Base-by-base conservation (phyloP, 192 early-diverging fungal species). In the Podila epigama region DNA sequence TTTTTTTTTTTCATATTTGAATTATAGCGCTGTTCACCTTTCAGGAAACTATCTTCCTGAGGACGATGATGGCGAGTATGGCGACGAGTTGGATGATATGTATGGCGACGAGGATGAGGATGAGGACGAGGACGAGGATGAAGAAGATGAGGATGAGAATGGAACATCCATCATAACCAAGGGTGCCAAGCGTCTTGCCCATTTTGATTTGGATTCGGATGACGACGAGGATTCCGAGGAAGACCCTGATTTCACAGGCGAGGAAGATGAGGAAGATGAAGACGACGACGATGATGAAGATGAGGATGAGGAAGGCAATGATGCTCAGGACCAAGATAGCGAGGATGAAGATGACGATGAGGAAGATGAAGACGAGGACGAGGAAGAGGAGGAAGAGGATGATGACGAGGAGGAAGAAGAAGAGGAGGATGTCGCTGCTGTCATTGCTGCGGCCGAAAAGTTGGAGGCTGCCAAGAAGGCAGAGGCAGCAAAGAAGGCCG, bases 31-130 rank as follows among this genome's bases (percentile, higher is more conserved):
- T 36, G 73, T 93, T 13, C 83, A 93, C 60, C 71, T 93, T 36
- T 88, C 89, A 53, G 92, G 90, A 51, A 89, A 90, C 79, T 85
- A 91, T 61, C 56, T 89, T 15, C 82, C 84, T 25, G 85, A 86
- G n/a, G 64, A 77, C 36, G 53, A 41, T 18, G 60, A 44, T 28
- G 52, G 20, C 22, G 63, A 69, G 0, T 70, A 82, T 22, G 42
- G 50, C 12, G 54, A 59, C 1, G 73, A 71, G 4, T n/a, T n/a
- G n/a, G 64, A 63, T 2, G 73, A 58, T 25, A 66, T 25, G 63
- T 66, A 48, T 32, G 72, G 51, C 16, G 54, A 79, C 54, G 22
- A 63, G 34, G 69, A 71, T 25, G 54, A 50, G 5, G 71, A 75
- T 13, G 68, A 71, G 18, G 61, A 75, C 58, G 69, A 70, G 5